Base-by-base conservation (phyloP, 2,329 filamentous ascomycete genomes). In the Tolypocladium paradoxum region DNA sequence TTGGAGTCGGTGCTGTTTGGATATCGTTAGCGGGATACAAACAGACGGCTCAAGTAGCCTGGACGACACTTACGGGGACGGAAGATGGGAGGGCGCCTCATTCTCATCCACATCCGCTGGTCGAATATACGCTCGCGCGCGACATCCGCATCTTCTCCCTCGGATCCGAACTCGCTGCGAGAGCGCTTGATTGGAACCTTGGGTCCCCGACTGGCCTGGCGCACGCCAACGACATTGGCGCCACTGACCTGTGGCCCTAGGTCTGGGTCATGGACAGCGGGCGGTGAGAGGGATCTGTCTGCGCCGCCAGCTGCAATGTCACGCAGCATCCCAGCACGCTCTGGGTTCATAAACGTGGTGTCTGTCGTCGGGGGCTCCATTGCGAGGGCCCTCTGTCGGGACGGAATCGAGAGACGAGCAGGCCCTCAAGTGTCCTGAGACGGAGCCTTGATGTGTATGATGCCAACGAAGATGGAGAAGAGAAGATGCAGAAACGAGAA, bases 281-380 rank as follows among this genome's bases (percentile, higher is more conserved):
- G 40, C 50, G 24, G 43, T 51, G 47, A 49, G 46, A 38, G 33
- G 50, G 50, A 51, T 24, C 16, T 34, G 43, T 36, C 48, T 31
- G 24, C 36, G 40, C 29, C 18, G 18, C 36, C 36, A 20, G 36
- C 48, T 14, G 57, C 56, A 40, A 49, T 56, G 11, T 58, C 49
- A 11, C 54, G 38, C 35, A 65, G 57, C 62, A 64, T 63, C 45
- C 48, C 51, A 7, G 48, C 58, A 16, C 64, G 61, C 53, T 64
- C 61, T 33, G 64, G 65, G 46, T 66, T 65, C 59, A 65, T 62
- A 3, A 12, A 36, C 3, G 40, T 51, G 33, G 1, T 48, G 20
- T 12, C 24, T 20, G 46, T 35, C 31, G 49, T 48, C 16, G 38
- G 34, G 7, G 27, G 27, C 18, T 20, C 36, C 48, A 50, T 50